These are phyloP conservation scores for Dictyostelium firmibasis DNA, from an alignment of 78 protist genomes.

Conservation along the genomic window DNA sequence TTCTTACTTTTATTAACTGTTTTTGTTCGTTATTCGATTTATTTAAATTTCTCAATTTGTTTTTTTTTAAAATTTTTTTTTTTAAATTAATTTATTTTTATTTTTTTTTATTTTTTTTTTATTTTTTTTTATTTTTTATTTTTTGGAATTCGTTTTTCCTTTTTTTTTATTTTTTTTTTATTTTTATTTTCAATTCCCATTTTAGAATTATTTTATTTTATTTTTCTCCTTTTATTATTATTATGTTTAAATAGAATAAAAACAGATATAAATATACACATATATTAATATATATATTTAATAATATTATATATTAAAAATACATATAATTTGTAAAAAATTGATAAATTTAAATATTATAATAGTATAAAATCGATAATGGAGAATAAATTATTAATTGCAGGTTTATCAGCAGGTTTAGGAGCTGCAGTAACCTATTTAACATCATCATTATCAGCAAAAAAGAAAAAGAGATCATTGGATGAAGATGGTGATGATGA, in stretches of 20 bases:
- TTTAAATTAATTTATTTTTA: too few species aligned
- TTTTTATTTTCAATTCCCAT: neutral
- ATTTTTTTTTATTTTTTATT: neutral
- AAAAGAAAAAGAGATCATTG: conserved; percentile 7
- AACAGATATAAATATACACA: neutral
- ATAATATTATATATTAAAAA: neutral
- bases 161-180: neutral
- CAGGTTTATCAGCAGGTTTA: conserved; percentile 51
- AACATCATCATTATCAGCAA: conserved; percentile 23
- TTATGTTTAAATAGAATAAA: neutral
- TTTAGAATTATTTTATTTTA: neutral
- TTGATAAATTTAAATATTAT: neutral
- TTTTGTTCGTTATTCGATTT: neutral
- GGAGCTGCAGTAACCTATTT: conserved; percentile 51
- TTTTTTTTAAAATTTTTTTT: neutral
- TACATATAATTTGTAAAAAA: neutral
- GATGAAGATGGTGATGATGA: neutral
- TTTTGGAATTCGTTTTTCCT: neutral
- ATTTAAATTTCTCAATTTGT: neutral
- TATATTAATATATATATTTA: neutral
- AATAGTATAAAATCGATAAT: neutral
- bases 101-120: neutral
- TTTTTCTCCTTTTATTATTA: neutral
- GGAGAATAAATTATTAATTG: conserved; percentile 54
- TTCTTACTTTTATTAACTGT: neutral